phyloP scores from a whole-genome alignment of 768 basidiomycete genomes.

The Amanita muscaria region DNA sequence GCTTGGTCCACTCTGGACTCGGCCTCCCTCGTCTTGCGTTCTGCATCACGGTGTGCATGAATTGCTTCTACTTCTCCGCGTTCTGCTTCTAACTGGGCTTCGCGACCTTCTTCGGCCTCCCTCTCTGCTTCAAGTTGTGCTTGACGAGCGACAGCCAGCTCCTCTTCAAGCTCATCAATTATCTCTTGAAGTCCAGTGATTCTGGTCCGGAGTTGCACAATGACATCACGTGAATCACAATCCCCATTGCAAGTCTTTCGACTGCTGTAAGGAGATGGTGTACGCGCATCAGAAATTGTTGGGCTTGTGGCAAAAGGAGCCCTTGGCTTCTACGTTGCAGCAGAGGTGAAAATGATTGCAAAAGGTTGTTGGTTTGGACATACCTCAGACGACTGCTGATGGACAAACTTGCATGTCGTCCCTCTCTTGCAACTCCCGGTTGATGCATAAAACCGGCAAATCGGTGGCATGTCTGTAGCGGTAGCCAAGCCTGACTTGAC shows the following conservation, averaged over 20 bases:
- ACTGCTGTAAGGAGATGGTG: neutral
- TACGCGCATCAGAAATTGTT: neutral
- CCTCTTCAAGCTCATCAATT: too few relatives aligned
- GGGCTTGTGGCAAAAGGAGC: too few relatives aligned
- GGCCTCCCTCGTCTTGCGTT: neutral
- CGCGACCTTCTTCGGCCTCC: neutral
- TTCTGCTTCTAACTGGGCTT: neutral
- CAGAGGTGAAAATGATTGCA: too few relatives aligned
- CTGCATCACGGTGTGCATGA: neutral
- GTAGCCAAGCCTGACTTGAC: too few relatives aligned
- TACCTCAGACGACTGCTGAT: neutral
- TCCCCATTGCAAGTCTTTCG: neutral
- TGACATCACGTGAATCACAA: too few relatives aligned
- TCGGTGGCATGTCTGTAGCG: too few relatives aligned
- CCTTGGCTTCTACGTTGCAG: too few relatives aligned
- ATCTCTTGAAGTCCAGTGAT: too few relatives aligned
- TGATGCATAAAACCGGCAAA: neutral
- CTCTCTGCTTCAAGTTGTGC: neutral
- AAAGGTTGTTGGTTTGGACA: too few relatives aligned
- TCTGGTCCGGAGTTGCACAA: too few relatives aligned
- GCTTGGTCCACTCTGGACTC: too few relatives aligned
- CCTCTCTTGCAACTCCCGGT: constrained; percentile 1
- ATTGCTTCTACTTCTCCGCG: neutral
- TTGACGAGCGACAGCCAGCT: neutral
- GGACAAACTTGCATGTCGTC: neutral